phyloP scores from a whole-genome alignment of 768 basidiomycete species.

The Mycena haematopus region DNA sequence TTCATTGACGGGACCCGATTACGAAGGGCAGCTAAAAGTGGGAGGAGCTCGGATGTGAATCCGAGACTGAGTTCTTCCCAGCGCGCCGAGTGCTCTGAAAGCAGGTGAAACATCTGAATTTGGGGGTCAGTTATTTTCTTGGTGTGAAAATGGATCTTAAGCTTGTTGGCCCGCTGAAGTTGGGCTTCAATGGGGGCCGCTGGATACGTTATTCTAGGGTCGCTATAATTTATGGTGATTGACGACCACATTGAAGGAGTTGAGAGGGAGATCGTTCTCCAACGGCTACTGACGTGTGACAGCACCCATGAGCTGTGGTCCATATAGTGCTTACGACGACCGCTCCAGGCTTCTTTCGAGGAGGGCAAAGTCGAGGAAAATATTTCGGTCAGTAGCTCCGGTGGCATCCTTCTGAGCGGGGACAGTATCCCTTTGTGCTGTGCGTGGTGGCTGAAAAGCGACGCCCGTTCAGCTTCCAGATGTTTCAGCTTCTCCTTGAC shows the following conservation, averaged over 20 bases:
- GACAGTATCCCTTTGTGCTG: constrained; percentile 4
- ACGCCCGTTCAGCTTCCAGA: background rate
- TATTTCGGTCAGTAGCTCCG: background rate
- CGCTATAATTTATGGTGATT: background rate
- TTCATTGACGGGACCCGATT: background rate
- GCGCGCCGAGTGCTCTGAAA: background rate
- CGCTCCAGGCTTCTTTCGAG: background rate
- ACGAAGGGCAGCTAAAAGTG: background rate
- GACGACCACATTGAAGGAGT: background rate
- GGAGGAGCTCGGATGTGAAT: background rate
- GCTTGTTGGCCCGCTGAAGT: background rate
- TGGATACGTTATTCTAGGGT: background rate
- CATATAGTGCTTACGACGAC: too few relatives aligned
- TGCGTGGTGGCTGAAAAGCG: background rate
- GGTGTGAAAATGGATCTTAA: constrained; percentile 6
- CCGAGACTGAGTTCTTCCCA: constrained; percentile 5
- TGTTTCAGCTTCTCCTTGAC: background rate
- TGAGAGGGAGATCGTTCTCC: background rate
- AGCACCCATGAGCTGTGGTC: background rate
- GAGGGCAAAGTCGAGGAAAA: background rate
- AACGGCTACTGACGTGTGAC: background rate
- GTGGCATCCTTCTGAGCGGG: background rate
- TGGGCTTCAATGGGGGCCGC: background rate
- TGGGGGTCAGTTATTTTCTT: background rate
- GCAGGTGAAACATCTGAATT: background rate